Conservation (phyloP, 2,329 filamentous ascomycete genomes). For the Sporothrix variecibatus region DNA sequence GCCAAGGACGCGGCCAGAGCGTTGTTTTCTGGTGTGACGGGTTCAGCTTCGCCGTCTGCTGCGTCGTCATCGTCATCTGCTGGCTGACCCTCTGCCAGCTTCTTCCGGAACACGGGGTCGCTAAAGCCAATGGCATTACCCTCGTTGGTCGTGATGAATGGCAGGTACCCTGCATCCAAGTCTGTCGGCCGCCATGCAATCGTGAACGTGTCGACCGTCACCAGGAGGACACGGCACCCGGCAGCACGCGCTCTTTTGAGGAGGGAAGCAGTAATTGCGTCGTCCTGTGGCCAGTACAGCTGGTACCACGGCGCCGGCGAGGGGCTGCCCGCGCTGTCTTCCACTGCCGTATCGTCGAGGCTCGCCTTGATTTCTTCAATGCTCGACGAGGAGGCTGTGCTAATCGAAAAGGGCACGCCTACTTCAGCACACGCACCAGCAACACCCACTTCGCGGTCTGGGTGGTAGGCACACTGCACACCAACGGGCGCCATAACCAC, state of each 20-base stretch:
- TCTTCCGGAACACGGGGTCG: constrained; percentile 65
- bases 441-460: constrained; percentile 64
- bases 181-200: constrained; percentile 70
- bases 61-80: constrained; percentile 33
- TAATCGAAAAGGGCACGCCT: constrained; percentile 66
- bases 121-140: constrained; percentile 65
- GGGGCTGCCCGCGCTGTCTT: neutral
- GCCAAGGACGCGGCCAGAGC: constrained; percentile 50
- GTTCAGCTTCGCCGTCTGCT: constrained; percentile 40
- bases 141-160: constrained; percentile 50
- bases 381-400: constrained; percentile 62
- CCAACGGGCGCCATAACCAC: constrained; percentile 69
- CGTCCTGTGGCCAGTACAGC: constrained; percentile 70
- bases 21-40: constrained; percentile 48
- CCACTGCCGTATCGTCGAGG: constrained; percentile 43
- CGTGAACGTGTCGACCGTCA: constrained; percentile 72
- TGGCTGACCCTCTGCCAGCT: constrained; percentile 48
- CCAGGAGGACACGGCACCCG: constrained; percentile 67
- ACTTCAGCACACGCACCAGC: constrained; percentile 63
- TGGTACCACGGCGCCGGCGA: constrained; percentile 60
- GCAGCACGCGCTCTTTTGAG: constrained; percentile 59
- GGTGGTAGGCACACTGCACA: constrained; percentile 67
- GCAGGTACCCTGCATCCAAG: constrained; percentile 62
- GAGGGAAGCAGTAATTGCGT: constrained; percentile 65
- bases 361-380: constrained; percentile 68